These are phyloP conservation scores for Ophiocordyceps australis DNA, from an alignment of 2,329 filamentous ascomycete genomes.

Conservation along the genomic window DNA sequence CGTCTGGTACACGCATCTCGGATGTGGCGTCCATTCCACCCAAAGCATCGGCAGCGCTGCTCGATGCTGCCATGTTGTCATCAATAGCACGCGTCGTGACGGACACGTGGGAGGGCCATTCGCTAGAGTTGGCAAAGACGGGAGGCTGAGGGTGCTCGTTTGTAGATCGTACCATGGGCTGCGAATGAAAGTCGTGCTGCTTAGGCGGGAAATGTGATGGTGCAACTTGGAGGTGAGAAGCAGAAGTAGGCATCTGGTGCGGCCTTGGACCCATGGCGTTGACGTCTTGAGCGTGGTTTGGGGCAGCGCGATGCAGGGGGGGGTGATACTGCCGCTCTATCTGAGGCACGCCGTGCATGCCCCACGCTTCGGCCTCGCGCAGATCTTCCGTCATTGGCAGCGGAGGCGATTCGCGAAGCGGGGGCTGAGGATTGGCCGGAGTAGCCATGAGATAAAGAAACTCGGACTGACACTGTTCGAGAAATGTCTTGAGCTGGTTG, in stretches of 20 bases:
- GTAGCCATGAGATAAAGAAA: conserved; percentile 52
- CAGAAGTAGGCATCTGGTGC: conserved; percentile 37
- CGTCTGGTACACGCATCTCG: conserved; percentile 29
- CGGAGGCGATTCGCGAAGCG: conserved; percentile 43
- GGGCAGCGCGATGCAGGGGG: conserved; percentile 21
- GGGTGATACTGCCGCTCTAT: conserved; percentile 20
- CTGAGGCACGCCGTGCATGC: conserved; percentile 21
- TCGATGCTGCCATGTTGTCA: conserved; percentile 13
- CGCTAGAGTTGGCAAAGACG: conserved; percentile 17
- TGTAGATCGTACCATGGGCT: conserved; percentile 33
- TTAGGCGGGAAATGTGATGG: conserved; percentile 15
- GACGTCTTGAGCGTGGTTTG: conserved; percentile 39
- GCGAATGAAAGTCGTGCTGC: conserved; percentile 20
- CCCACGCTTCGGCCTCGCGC: conserved; percentile 33
- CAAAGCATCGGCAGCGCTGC: conserved; percentile 20
- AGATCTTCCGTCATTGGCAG: conserved; percentile 40
- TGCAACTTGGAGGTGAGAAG: conserved; percentile 28
- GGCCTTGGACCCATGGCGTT: conserved; percentile 32
- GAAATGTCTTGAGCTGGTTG: conserved; percentile 37
- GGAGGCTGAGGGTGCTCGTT: conserved; percentile 26
- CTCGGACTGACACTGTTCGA: conserved; percentile 46
- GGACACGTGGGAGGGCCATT: conserved; percentile 15
- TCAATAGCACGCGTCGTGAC: conserved; percentile 16
- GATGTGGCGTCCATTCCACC: conserved; percentile 18
- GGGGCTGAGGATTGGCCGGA: conserved; percentile 45